phyloP scores from a whole-genome alignment of 495 filamentous ascomycete genomes.

The Bryoglossum gracile region DNA sequence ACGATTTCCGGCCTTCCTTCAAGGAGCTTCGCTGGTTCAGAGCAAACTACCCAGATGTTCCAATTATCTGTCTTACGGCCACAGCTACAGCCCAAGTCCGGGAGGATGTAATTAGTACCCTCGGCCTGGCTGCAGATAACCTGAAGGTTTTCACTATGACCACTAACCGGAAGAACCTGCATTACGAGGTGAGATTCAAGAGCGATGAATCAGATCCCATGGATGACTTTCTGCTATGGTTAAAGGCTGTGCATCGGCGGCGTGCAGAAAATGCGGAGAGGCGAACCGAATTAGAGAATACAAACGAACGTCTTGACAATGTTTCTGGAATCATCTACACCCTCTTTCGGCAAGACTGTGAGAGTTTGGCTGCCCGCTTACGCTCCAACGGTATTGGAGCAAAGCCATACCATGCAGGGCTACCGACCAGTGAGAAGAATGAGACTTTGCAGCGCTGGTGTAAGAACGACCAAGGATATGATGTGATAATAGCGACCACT shows the following conservation, averaged over 20 bases:
- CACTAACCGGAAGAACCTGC: slow-evolving; percentile 74
- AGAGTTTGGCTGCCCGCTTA: slow-evolving; percentile 60
- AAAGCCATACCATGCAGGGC: slow-evolving; percentile 62
- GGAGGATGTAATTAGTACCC: slow-evolving; percentile 66
- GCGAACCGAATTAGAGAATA: slow-evolving; percentile 40
- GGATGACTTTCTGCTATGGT: slow-evolving; percentile 62
- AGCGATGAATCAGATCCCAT: slow-evolving; percentile 65
- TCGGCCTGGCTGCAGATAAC: slow-evolving; percentile 52
- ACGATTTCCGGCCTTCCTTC: slow-evolving; percentile 93
- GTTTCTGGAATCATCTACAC: slow-evolving; percentile 90
- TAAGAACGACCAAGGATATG: slow-evolving; percentile 62
- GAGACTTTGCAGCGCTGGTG: slow-evolving; percentile 67
- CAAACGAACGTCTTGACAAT: slow-evolving; percentile 46
- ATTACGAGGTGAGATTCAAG: slow-evolving; percentile 89
- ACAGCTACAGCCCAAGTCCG: slow-evolving; percentile 79
- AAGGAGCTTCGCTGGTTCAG: slow-evolving; percentile 86
- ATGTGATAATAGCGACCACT: slow-evolving; percentile 89
- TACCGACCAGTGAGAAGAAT: slow-evolving; percentile 54
- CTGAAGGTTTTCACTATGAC: slow-evolving; percentile 75
- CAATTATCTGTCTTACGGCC: slow-evolving; percentile 85
- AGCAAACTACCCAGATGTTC: slow-evolving; percentile 67
- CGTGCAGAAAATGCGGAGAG: slow-evolving; percentile 42
- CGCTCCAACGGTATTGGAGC: slow-evolving; percentile 57
- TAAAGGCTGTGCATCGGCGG: slow-evolving; percentile 60
- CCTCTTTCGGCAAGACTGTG: slow-evolving; percentile 67